Evolutionary conservation across 768 basidiomycete species (phyloP).

Genomic region (Lentinula boryana): DNA sequence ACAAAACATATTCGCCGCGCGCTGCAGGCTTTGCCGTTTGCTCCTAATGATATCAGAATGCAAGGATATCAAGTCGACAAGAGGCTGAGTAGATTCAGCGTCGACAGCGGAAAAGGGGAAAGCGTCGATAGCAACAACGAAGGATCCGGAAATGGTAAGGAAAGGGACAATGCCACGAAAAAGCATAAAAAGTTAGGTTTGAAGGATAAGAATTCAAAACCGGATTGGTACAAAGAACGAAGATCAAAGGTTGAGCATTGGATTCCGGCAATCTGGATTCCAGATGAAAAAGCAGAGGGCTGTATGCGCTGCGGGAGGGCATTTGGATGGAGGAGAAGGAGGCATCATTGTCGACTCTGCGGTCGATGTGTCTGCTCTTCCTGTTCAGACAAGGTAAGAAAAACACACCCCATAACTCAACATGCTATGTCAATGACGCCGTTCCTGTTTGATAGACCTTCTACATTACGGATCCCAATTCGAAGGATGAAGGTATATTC

Average conservation of each 20-base stretch:
- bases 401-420: not conserved
- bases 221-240: slow-evolving; percentile 22
- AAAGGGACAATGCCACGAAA: not conserved
- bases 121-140: not conserved
- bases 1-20: slow-evolving; percentile 70
- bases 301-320: slow-evolving; percentile 81
- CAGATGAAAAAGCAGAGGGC: slow-evolving; percentile 72
- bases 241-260: slow-evolving; percentile 69
- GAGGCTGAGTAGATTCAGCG: not conserved
- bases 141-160: not conserved
- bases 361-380: slow-evolving; percentile 80
- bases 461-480: slow-evolving; percentile 58
- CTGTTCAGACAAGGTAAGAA: slow-evolving; percentile 71
- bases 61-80: not conserved
- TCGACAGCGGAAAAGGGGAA: not conserved
- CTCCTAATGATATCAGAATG: slow-evolving; percentile 44
- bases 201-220: slow-evolving; percentile 14
- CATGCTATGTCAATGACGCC: not conserved
- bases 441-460: slow-evolving; percentile 53
- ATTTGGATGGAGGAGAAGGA: slow-evolving; percentile 74
- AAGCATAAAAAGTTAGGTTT: not conserved
- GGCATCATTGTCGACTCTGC: slow-evolving; percentile 86
- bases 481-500: slow-evolving; percentile 28
- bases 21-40: slow-evolving; percentile 68
- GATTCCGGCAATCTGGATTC: slow-evolving; percentile 90